These are phyloP conservation scores for Casuarina equisetifolia DNA, from an alignment of 306 rosid species.

Conservation along the genomic window DNA sequence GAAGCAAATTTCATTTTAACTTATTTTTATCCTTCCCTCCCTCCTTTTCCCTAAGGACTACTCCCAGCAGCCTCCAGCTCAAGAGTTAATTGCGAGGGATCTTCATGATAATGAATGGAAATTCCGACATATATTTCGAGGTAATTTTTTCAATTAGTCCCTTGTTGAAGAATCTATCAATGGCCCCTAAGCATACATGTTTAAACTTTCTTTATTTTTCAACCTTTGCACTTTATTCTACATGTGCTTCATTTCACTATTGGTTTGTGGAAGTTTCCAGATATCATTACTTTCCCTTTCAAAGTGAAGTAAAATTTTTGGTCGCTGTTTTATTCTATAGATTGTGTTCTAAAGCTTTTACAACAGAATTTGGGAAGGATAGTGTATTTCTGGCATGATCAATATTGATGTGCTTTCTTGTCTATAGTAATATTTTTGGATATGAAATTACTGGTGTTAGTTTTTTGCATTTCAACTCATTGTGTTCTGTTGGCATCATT, in stretches of 20 bases:
- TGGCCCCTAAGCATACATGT: neutral
- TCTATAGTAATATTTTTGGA: neutral
- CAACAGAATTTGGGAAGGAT: neutral
- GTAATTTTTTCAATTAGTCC: conserved; percentile 19
- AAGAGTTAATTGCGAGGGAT: conserved; percentile 70
- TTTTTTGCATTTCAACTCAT: neutral
- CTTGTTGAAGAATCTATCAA: neutral
- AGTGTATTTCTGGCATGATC: neutral
- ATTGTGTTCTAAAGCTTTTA: neutral
- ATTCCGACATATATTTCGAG: conserved; percentile 74
- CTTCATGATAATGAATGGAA: conserved; percentile 78
- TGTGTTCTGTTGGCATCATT: neutral
- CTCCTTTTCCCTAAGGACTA: conserved; percentile 50
- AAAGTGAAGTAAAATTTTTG: neutral
- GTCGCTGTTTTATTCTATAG: neutral
- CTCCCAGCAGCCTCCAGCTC: conserved; percentile 75
- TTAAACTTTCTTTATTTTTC: neutral
- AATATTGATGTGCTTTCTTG: neutral
- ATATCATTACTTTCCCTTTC: neutral
- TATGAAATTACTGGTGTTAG: neutral
- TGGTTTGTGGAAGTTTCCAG: neutral
- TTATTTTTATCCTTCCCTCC: neutral
- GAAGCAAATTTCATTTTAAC: neutral
- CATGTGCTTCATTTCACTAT: neutral
- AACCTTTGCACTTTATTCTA: neutral